phyloP scores from a whole-genome alignment of 371 early-diverging fungal genomes.

The Mortierella sp. region DNA sequence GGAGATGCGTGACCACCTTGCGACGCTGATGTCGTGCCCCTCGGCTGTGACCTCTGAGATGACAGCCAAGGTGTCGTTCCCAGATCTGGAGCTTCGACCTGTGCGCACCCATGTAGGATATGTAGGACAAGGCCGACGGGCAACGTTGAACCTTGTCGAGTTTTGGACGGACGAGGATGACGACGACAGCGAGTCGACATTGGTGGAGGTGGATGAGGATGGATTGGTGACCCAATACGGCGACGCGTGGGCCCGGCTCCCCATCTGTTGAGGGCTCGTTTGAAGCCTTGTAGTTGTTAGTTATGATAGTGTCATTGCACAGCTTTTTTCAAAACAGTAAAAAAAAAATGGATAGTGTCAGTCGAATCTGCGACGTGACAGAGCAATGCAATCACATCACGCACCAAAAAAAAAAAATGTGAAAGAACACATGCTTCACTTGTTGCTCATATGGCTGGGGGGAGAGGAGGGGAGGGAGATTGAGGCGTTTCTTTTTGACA shows the following conservation, averaged over 20 bases:
- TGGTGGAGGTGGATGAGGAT: constrained; percentile 48
- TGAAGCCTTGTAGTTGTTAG: neutral
- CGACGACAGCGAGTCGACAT: constrained; percentile 31
- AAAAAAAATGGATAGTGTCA: too few species aligned
- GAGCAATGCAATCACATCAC: too few species aligned
- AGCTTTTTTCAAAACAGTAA: too few species aligned
- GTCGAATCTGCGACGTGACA: too few species aligned
- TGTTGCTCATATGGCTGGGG: too few species aligned
- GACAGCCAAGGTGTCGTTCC: constrained; percentile 39
- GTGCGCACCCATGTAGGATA: constrained; percentile 39
- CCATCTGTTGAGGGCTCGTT: constrained; percentile 16
- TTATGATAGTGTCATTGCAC: too few species aligned
- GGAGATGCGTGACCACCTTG: constrained; percentile 31
- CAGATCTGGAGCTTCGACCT: constrained; percentile 36
- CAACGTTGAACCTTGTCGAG: constrained; percentile 31
- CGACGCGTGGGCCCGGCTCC: constrained; percentile 35
- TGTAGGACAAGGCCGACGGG: constrained; percentile 39
- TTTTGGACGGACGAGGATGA: constrained; percentile 47
- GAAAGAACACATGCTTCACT: too few species aligned
- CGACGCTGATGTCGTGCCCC: constrained; percentile 28
- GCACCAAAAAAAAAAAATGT: too few species aligned
- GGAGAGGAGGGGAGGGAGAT: too few species aligned
- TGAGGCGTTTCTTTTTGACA: neutral
- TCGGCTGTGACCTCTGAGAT: constrained; percentile 34
- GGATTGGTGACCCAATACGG: constrained; percentile 48